Percentiles rank a stretch among this genome's conserved stretches.
These are phyloP conservation scores for Keithomyces neogunnii DNA, from an alignment of 2,329 filamentous ascomycete genomes.

Conservation along the genomic window DNA sequence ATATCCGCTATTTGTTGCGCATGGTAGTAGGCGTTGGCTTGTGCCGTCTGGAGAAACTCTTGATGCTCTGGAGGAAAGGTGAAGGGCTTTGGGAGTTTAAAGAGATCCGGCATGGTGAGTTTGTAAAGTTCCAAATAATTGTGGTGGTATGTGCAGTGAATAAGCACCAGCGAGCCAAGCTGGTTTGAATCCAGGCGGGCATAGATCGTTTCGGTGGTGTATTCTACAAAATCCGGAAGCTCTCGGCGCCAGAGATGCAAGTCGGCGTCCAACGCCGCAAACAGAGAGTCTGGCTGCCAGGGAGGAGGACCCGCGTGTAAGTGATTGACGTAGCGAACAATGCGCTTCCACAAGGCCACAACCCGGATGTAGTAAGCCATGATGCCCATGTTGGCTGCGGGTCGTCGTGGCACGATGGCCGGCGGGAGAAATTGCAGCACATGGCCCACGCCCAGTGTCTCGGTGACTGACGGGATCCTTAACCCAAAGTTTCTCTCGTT, in stretches of 20 bases:
- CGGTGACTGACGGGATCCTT: constrained; percentile 30
- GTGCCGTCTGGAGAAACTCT: constrained; percentile 26
- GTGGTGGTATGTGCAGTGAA: constrained; percentile 39
- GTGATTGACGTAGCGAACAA: constrained; percentile 34
- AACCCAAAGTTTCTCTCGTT: constrained; percentile 33
- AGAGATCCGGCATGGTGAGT: constrained; percentile 35
- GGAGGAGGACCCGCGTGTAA: constrained; percentile 29
- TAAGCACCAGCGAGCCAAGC: constrained; percentile 33
- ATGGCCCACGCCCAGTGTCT: constrained; percentile 31
- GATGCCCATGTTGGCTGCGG: constrained; percentile 34
- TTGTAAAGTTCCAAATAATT: constrained; percentile 37
- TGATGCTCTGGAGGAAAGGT: constrained; percentile 29
- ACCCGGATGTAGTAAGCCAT: constrained; percentile 35
- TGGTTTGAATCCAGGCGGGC: constrained; percentile 37
- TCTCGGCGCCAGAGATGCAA: constrained; percentile 31
- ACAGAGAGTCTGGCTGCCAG: constrained; percentile 34
- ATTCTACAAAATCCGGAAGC: constrained; percentile 34
- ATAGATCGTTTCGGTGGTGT: constrained; percentile 35
- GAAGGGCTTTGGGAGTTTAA: constrained; percentile 33
- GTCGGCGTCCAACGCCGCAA: constrained; percentile 30
- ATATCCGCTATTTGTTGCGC: constrained; percentile 29
- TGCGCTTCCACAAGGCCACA: constrained; percentile 31
- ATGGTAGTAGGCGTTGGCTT: constrained; percentile 29
- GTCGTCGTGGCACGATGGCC: constrained; percentile 28
- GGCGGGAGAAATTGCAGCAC: constrained; percentile 31